These are phyloP conservation scores for Apiospora pterosperma DNA, from an alignment of 2,329 filamentous ascomycete genomes.

Conservation along the genomic window DNA sequence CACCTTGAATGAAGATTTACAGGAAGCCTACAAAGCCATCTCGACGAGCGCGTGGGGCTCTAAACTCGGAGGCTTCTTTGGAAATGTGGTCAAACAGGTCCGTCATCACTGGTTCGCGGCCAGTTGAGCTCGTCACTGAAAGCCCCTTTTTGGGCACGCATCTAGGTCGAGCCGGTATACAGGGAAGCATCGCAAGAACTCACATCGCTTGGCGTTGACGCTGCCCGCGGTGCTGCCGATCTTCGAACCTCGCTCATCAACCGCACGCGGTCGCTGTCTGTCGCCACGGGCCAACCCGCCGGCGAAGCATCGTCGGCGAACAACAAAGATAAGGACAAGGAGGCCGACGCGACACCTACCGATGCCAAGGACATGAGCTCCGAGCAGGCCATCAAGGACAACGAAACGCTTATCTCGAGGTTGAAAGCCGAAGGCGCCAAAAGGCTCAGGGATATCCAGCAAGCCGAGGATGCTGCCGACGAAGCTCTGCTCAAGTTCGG, in stretches of 20 bases:
- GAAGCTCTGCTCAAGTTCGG: constrained; percentile 92
- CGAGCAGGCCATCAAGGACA: constrained; percentile 43
- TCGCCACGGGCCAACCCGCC: constrained; percentile 42
- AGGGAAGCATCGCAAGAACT: constrained; percentile 86
- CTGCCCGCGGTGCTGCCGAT: constrained; percentile 73
- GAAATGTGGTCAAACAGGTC: constrained; percentile 90
- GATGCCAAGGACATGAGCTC: constrained; percentile 33
- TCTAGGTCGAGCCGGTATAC: constrained; percentile 74
- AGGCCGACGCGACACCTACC: constrained; percentile 41
- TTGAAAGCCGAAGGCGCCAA: constrained; percentile 76
- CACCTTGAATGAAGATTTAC: constrained; percentile 80
- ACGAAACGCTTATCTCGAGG: constrained; percentile 68
- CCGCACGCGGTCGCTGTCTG: constrained; percentile 70
- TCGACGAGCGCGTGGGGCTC: constrained; percentile 89
- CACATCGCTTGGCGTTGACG: constrained; percentile 73
- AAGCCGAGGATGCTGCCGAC: constrained; percentile 92
- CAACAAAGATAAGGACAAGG: constrained; percentile 33
- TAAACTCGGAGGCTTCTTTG: constrained; percentile 82
- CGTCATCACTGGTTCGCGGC: not conserved
- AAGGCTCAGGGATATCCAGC: constrained; percentile 82
- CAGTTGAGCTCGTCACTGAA: not conserved
- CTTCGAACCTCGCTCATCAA: constrained; percentile 65
- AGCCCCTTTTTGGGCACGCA: constrained; percentile 13
- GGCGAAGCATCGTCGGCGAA: constrained; percentile 22
- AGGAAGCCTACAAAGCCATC: constrained; percentile 93